Conservation (phyloP, 2,329 filamentous ascomycete species). For the Pyrenochaeta sp. region DNA sequence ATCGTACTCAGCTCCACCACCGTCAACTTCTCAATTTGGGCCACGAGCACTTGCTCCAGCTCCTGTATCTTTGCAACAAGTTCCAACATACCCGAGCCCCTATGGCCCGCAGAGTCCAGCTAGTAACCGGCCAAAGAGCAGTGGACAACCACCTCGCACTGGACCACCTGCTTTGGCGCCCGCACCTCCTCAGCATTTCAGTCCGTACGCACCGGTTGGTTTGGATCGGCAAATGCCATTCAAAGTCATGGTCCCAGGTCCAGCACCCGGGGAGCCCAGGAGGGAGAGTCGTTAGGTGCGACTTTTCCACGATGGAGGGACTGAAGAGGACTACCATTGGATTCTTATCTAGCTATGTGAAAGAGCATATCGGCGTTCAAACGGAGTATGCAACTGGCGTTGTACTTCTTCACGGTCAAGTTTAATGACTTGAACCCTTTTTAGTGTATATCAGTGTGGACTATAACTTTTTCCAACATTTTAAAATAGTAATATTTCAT, state of each 20-base stretch:
- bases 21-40: conserved; percentile 20
- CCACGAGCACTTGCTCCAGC: conserved; percentile 35
- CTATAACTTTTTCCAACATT: too few species aligned
- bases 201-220: conserved; percentile 33
- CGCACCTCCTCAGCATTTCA: conserved; percentile 37
- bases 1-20: conserved; percentile 17
- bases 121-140: conserved; percentile 30
- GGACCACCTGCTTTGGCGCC: conserved; percentile 40
- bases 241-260: conserved; percentile 41
- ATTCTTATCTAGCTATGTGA: conserved; percentile 1
- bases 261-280: conserved; percentile 27
- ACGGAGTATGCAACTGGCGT: too few species aligned
- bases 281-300: conserved; percentile 38
- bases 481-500: too few species aligned
- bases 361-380: background rate
- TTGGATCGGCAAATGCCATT: conserved; percentile 34
- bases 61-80: conserved; percentile 26
- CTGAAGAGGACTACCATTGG: conserved; percentile 1
- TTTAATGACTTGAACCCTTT: too few species aligned
- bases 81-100: conserved; percentile 36
- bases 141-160: conserved; percentile 25
- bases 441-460: too few species aligned
- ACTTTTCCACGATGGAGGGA: conserved; percentile 1
- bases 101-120: conserved; percentile 37
- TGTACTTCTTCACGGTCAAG: too few species aligned